Evolutionary conservation across 228 moss, liverwort and hornwort genomes (phyloP), one percentile per base, ranked within the genome.

Genomic region (Sphagnum fallax): DNA sequence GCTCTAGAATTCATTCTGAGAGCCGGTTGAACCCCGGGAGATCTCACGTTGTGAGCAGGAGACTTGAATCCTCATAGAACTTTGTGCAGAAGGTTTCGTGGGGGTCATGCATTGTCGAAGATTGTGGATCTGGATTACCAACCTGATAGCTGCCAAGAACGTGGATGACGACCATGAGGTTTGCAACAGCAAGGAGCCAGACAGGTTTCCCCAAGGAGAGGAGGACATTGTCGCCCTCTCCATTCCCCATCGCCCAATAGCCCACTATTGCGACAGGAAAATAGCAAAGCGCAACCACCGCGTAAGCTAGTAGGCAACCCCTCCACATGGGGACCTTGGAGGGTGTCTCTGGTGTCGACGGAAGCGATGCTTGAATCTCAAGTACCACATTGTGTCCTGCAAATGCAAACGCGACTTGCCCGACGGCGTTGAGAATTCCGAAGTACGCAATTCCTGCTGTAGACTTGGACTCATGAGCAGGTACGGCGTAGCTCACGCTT

Each of bases 161-260:
- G 5, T 89, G 87, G 65, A 89, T 69, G 4, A 86, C 89, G 13
- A 86, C 83, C 83, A 89, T 86, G 18, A 89, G 71, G 8, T 86
- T 89, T 0, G 86, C 86, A 4, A 53, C 6, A 0, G 83, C 89
- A 16, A 86, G 79, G 0, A 81, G 18, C 83, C 89, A 86, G 12
- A 0, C 0, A 0, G 81, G 83, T 16, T 8, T 70, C 0, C 70
- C 74, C 0, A 79, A 77, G 0, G 70, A 81, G 0, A 71, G 79
- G 11, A 89, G 76, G 6, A 89, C 74, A 5, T 84, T 86, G 6
- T 81, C 83, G 0, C 0, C 47, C 0, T 83, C 83, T 0, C 65
- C 4, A 32, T 86, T 80, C 6, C 86, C 86, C 5, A 79, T 83
- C 0, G 83, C 83, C 79, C 83, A 83, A 50, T 89, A 86, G 50